Evolutionary conservation across 371 early-diverging fungal species (phyloP).

Genomic region (Funneliformis caledonium): DNA sequence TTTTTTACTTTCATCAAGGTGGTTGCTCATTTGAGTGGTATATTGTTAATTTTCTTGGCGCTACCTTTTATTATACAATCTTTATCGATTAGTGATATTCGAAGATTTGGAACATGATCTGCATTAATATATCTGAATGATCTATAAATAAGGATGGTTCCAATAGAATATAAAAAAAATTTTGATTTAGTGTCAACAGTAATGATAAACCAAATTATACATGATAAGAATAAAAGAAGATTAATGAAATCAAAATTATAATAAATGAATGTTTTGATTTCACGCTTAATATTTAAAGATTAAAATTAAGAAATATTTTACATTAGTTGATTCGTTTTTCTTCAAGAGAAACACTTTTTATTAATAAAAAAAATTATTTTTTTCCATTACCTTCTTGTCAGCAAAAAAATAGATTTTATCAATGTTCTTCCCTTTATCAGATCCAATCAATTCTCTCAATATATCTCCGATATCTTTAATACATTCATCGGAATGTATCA

Average conservation of each 20-base stretch:
- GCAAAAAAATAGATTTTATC: constrained; percentile 1
- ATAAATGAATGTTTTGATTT: background rate
- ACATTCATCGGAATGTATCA: background rate
- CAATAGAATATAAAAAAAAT: background rate
- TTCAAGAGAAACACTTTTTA: background rate
- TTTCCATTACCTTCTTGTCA: background rate
- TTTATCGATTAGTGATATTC: too few species aligned
- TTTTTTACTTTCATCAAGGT: too few species aligned
- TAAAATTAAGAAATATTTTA: background rate
- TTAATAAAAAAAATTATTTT: background rate
- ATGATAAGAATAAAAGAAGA: background rate
- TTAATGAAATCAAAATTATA: background rate
- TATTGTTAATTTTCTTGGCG: too few species aligned
- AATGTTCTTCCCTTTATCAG: background rate
- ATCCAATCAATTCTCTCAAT: background rate
- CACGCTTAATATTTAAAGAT: background rate
- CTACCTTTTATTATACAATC: too few species aligned
- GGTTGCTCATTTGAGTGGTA: too few species aligned
- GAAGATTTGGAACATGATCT: too few species aligned
- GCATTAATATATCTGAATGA: background rate
- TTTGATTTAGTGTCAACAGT: background rate
- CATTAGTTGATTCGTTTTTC: background rate
- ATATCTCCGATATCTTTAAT: background rate
- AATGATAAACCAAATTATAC: background rate
- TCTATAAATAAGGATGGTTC: background rate